These are phyloP conservation scores for Cryomyces minteri DNA, from an alignment of 495 filamentous ascomycete genomes.

Conservation along the genomic window DNA sequence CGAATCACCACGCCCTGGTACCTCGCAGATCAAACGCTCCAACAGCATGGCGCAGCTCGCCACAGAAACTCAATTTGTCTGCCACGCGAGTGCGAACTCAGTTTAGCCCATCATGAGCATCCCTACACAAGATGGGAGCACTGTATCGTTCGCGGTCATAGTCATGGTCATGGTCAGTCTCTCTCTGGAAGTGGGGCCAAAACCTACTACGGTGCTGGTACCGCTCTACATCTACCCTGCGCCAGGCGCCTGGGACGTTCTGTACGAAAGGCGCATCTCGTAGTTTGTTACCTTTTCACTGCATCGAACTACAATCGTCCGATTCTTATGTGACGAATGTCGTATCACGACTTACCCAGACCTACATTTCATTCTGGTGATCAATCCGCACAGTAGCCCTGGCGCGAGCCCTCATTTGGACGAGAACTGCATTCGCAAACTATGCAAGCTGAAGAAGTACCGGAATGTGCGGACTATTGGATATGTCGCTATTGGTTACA, in stretches of 20 bases:
- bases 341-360: not conserved
- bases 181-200: too few relatives aligned
- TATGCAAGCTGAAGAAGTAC: not conserved
- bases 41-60: too few relatives aligned
- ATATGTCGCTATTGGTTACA: slow-evolving; percentile 4
- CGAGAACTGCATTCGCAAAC: not conserved
- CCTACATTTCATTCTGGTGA: slow-evolving; percentile 3
- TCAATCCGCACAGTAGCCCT: slow-evolving; percentile 6
- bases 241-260: not conserved
- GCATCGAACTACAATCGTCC: not conserved
- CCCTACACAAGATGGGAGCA: too few relatives aligned
- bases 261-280: not conserved
- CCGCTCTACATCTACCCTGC: slow-evolving; percentile 2
- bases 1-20: too few relatives aligned
- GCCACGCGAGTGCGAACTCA: too few relatives aligned
- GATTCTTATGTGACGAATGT: not conserved
- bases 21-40: too few relatives aligned
- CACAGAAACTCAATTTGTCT: too few relatives aligned
- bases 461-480: slow-evolving; percentile 6
- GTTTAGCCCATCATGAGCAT: too few relatives aligned
- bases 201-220: too few relatives aligned
- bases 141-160: too few relatives aligned
- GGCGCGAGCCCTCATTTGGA: not conserved
- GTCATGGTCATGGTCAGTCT: too few relatives aligned
- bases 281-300: not conserved